phyloP scores from a whole-genome alignment of 805 yeast species.

The Candida ovalis region DNA sequence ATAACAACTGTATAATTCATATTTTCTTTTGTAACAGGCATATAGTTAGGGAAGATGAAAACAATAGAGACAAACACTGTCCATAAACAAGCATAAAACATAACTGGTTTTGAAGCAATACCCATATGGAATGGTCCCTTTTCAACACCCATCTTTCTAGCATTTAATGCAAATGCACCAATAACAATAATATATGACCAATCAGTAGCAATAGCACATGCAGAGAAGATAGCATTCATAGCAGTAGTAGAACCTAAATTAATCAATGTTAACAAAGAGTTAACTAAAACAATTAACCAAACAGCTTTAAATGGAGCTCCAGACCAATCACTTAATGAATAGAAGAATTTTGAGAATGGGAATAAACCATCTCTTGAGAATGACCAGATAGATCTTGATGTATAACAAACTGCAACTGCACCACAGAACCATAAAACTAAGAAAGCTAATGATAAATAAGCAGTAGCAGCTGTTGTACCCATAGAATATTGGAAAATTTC shows the following conservation, averaged over 20 bases:
- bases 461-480: conserved; percentile 52
- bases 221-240: conserved; percentile 52
- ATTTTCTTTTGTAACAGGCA: conserved; percentile 38
- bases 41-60: conserved; percentile 49
- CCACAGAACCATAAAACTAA: conserved; percentile 52
- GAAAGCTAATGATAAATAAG: conserved; percentile 45
- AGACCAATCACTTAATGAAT: conserved; percentile 37
- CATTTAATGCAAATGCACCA: conserved; percentile 38
- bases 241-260: conserved; percentile 41
- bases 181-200: conserved; percentile 49
- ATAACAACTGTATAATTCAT: conserved; percentile 57
- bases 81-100: conserved; percentile 41
- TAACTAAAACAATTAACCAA: conserved; percentile 37
- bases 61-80: conserved; percentile 44
- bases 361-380: conserved; percentile 55
- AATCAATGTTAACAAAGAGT: conserved; percentile 43
- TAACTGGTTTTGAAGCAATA: conserved; percentile 35
- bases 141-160: conserved; percentile 41
- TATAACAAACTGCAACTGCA: conserved; percentile 46
- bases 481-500: conserved; percentile 47
- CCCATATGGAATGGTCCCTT: conserved; percentile 52
- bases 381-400: conserved; percentile 52
- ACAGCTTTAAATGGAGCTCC: conserved; percentile 42
- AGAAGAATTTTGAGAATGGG: conserved; percentile 43
- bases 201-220: conserved; percentile 48